Base-by-base conservation (phyloP, 306 rosid species). In the Citrullus mucosospermus region DNA sequence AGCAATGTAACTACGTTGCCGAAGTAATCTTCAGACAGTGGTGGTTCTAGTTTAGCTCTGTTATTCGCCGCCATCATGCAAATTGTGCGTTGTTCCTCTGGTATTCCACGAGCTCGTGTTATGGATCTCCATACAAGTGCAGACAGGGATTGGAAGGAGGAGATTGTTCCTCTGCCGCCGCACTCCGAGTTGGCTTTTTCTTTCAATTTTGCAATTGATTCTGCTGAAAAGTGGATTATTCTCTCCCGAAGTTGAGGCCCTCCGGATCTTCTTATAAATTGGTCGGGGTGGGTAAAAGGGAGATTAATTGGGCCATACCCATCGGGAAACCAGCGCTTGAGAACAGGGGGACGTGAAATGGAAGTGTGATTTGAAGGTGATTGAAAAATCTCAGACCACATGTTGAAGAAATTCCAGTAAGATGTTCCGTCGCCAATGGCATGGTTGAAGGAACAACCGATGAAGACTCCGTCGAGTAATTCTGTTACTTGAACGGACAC, bases 361-460 rank as follows among this genome's bases (percentile, higher is more conserved):
- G 80, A 32, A 17, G 18, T 2, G 9, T 18, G 18, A 0, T 43
- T 43, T 43, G 46, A 43, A 43, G 46, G 48, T 1, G 48, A 43
- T 9, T 51, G 85, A 51, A 93, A 89, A 14, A 93, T 86, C 36
- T 91, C 83, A 6, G 97, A 91, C 89, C 85, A 85, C 2, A 78
- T 17, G 9, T 87, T 93, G 25, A 86, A 85, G 86, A 91, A 90
- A 57, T 78, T 78, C 98, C 92, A 93, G 73, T 9, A 78, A 15
- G 62, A 41, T 8, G 62, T 65, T 32, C 93, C 95, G 62, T 93
- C 91, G 6, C 8, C 90, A 4, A 90, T 4, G 14, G 0, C 0
- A n/a, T 91, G 97, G 66, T 86, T 88, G 78, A 88, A 68, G 59
- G 96, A 91, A 61, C 89, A 87, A 2, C 92, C 98, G 1, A 65